Evolutionary conservation across 495 filamentous ascomycete species (phyloP), one percentile per base, ranked within the genome.

Genomic region (Halenospora varia): DNA sequence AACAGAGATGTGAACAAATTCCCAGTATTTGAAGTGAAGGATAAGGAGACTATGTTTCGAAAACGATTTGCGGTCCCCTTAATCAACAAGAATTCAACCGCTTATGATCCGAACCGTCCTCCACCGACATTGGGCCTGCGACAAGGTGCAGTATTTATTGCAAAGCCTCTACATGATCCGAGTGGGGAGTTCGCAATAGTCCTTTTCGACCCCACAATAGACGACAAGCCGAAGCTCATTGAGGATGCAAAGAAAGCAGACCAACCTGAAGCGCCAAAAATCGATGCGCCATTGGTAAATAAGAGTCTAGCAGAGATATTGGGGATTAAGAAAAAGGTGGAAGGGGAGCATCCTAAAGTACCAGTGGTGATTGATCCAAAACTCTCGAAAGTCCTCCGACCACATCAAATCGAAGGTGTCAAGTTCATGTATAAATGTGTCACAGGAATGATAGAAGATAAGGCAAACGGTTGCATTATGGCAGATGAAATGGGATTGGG

Each of bases 401-500:
- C 94, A 8, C 94, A 99, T 86, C 94, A 99, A 71, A 88, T 99
- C 40, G 94, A 97, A 69, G 94, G 94, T 68, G 94, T 99, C 44
- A 96, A 96, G 78, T 99, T 99, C 66, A 83, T 99, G 75, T 99
- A 97, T 70, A 80, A 82, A 51, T 95, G 89, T 69, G 90, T 91
- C 18, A 97, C 93, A 22, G 94, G 94, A 4, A 78, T 97, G 81
- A 85, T 97, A 61, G 94, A 99, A 67, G 81, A 86, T 44, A 94
- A 92, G 55, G 95, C 95, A 20, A 89, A 97, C 72, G 94, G 94
- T 0, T 97, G 94, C 68, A 99, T 99, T 68, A 99, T 99, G 94
- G 94, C 94, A 61, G 94, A 99, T 68, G 94, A 96, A 64, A 99
- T 99, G 94, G 94, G 94, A 45, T 72, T 99, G 26, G 94, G 94